Conservation (phyloP, 352 stramenopile genomes). For the Thraustochytrium sp. region DNA sequence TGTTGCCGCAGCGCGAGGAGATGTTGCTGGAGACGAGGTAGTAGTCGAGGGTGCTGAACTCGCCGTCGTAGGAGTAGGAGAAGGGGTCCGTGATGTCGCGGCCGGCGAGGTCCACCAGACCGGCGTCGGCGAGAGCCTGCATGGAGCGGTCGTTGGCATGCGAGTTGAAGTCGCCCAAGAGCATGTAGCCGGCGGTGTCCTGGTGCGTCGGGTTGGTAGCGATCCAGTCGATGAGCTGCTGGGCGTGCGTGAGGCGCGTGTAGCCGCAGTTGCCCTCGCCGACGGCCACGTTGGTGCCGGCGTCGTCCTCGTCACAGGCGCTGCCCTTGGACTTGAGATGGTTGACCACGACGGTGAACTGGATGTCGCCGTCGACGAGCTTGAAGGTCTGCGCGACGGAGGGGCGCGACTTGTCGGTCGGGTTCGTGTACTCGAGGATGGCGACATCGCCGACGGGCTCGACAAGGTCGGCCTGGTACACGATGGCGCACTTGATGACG, state of each 20-base stretch:
- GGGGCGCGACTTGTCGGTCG: conserved; percentile 25
- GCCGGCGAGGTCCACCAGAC: neutral
- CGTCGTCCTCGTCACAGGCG: neutral
- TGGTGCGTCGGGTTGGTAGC: neutral
- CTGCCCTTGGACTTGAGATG: conserved; percentile 34
- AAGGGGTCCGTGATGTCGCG: conserved; percentile 9
- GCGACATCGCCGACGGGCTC: neutral
- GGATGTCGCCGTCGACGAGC: neutral
- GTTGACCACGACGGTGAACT: conserved; percentile 1
- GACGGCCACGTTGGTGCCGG: neutral
- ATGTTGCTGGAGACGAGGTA: neutral
- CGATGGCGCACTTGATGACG: conserved; percentile 40
- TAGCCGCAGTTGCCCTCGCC: conserved; percentile 36
- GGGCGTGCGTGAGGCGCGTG: neutral
- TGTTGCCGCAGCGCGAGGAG: neutral
- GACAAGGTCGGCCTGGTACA: conserved; percentile 37
- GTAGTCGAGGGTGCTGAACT: conserved; percentile 30
- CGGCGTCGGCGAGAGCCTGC: neutral
- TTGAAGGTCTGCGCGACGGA: conserved; percentile 8
- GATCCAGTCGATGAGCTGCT: conserved; percentile 19
- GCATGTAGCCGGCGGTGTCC: neutral
- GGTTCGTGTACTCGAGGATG: neutral
- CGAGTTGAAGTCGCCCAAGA: conserved; percentile 33
- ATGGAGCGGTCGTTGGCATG: conserved; percentile 15
- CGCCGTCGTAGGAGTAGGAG: conserved; percentile 21